phyloP scores from a whole-genome alignment of 768 basidiomycete species.

The Mycena chlorophos region DNA sequence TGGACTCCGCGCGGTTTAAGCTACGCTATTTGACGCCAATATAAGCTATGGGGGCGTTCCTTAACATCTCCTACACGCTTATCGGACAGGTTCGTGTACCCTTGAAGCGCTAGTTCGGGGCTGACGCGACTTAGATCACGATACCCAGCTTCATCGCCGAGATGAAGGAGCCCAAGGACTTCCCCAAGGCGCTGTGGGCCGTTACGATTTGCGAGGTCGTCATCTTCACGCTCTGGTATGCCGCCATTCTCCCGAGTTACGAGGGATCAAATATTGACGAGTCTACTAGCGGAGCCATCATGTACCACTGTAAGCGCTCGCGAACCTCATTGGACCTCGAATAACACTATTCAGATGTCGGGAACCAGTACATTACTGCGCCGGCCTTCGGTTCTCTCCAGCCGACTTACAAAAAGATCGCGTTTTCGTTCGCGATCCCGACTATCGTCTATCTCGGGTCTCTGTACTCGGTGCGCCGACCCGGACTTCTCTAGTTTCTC shows the following conservation, averaged over 20 bases:
- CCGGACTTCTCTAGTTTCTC: neutral
- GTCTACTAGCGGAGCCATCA: constrained; percentile 33
- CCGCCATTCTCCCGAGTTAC: neutral
- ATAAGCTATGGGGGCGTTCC: constrained; percentile 45
- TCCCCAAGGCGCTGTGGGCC: constrained; percentile 47
- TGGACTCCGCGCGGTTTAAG: neutral
- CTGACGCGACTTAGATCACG: too few species aligned
- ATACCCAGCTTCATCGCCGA: constrained; percentile 49
- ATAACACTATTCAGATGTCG: constrained; percentile 4
- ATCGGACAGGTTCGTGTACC: too few species aligned
- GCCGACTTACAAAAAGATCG: constrained; percentile 40
- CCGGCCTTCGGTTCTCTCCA: constrained; percentile 45
- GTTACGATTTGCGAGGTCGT: constrained; percentile 44
- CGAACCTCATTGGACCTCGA: neutral
- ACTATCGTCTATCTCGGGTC: constrained; percentile 47
- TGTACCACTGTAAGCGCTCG: constrained; percentile 37
- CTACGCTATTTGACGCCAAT: neutral
- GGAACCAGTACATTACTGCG: constrained; percentile 45
- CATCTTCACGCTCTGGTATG: constrained; percentile 39
- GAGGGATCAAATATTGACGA: neutral
- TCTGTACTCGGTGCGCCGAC: constrained; percentile 39
- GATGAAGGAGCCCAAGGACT: constrained; percentile 48
- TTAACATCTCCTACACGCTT: constrained; percentile 48
- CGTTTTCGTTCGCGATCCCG: constrained; percentile 48
- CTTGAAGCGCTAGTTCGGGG: too few species aligned